Evolutionary conservation across 2,329 filamentous ascomycete species (phyloP).

Genomic region (Emergomyces pasteurianus): DNA sequence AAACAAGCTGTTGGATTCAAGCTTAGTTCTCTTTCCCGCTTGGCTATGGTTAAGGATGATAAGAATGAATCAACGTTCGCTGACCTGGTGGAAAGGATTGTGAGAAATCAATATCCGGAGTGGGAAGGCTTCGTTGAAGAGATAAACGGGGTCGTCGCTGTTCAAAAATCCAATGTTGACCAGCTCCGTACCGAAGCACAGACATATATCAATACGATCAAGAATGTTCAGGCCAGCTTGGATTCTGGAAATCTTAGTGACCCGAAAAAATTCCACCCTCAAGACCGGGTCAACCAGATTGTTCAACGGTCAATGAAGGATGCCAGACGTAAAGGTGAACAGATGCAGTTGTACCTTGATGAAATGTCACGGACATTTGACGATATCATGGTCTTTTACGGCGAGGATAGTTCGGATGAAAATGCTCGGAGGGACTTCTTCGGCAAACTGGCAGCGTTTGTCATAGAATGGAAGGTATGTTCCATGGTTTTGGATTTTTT

Average conservation of each 20-base stretch:
- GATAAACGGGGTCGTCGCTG: slow-evolving; percentile 63
- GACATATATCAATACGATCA: slow-evolving; percentile 88
- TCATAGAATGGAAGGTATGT: slow-evolving; percentile 75
- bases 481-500: background rate
- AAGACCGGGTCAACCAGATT: slow-evolving; percentile 85
- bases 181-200: slow-evolving; percentile 77
- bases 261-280: slow-evolving; percentile 93
- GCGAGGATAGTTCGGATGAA: slow-evolving; percentile 84
- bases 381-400: slow-evolving; percentile 93
- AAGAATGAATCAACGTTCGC: slow-evolving; percentile 96
- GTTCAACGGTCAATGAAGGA: slow-evolving; percentile 96
- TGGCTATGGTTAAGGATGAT: slow-evolving; percentile 98
- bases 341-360: slow-evolving; percentile 85
- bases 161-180: slow-evolving; percentile 90
- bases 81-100: slow-evolving; percentile 90
- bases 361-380: slow-evolving; percentile 87
- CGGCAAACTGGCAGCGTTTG: slow-evolving; percentile 77
- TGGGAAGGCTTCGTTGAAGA: slow-evolving; percentile 85
- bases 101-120: slow-evolving; percentile 89
- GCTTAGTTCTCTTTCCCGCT: slow-evolving; percentile 77
- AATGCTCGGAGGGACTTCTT: slow-evolving; percentile 95
- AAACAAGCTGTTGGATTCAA: slow-evolving; percentile 98
- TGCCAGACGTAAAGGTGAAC: slow-evolving; percentile 85
- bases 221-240: slow-evolving; percentile 81
- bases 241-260: slow-evolving; percentile 92